Evolutionary conservation across 2,329 filamentous ascomycete genomes (phyloP).

Genomic region (Sporothrix humicola): DNA sequence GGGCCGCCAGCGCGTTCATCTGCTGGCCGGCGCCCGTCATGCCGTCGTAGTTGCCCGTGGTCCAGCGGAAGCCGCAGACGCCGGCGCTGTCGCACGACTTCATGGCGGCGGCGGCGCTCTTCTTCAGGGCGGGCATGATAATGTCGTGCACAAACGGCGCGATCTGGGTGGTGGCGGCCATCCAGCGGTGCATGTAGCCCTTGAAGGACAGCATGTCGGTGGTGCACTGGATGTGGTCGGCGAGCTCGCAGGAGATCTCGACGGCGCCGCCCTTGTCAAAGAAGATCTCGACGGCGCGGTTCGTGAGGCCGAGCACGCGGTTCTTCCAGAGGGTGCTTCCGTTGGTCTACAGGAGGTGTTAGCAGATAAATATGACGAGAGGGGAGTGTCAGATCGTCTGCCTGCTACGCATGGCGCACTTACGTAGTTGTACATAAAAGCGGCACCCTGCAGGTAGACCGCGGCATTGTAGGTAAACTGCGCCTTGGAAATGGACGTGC

Average conservation of each 20-base stretch:
- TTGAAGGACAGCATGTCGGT: conserved; percentile 76
- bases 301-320: conserved; percentile 61
- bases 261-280: conserved; percentile 64
- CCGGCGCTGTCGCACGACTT: conserved; percentile 62
- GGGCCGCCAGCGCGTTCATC: conserved; percentile 58
- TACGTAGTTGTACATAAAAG: conserved; percentile 45
- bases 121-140: conserved; percentile 63
- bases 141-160: conserved; percentile 61
- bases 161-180: conserved; percentile 65
- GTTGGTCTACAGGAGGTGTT: conserved; percentile 60
- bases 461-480: conserved; percentile 39
- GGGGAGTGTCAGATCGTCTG: background rate
- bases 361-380: no score
- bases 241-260: conserved; percentile 69
- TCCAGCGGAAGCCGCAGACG: conserved; percentile 70
- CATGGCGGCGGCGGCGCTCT: conserved; percentile 63
- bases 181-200: conserved; percentile 70
- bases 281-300: conserved; percentile 56
- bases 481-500: conserved; percentile 54
- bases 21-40: conserved; percentile 58
- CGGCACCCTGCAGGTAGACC: conserved; percentile 38
- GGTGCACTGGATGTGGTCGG: conserved; percentile 59
- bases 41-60: conserved; percentile 48
- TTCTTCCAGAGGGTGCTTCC: conserved; percentile 59
- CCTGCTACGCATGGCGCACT: conserved; percentile 40